A percentile compares a stretch with the other conserved stretches of the same genome.
Conservation (phyloP, 306 rosid species). For the Mimosa bimucronata region DNA sequence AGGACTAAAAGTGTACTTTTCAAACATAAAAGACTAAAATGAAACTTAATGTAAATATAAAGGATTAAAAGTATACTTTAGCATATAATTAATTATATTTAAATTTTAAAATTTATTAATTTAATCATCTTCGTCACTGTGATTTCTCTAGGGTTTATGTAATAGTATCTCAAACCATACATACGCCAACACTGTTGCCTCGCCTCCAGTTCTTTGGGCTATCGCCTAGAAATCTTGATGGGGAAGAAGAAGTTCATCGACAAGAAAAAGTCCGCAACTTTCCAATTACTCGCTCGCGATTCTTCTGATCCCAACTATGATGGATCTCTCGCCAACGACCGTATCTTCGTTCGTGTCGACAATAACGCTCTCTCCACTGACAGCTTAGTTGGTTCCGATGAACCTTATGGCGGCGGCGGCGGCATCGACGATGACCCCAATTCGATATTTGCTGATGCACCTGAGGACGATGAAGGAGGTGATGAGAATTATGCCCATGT, state of each 20-base stretch:
- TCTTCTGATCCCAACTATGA: conserved; percentile 72
- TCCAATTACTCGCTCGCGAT: conserved; percentile 78
- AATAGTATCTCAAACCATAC: too few relatives aligned
- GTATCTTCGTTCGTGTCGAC: conserved; percentile 81
- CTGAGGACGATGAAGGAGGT: conserved; percentile 47
- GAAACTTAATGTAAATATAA: too few relatives aligned
- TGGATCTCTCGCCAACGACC: conserved; percentile 61
- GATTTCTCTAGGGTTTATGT: too few relatives aligned
- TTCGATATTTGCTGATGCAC: conserved; percentile 66
- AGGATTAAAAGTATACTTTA: too few relatives aligned
- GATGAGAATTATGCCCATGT: conserved; percentile 28
- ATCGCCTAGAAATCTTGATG: neutral
- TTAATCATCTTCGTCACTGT: too few relatives aligned
- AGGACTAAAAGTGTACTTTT: too few relatives aligned
- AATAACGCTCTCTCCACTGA: conserved; percentile 51
- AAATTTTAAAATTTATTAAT: too few relatives aligned
- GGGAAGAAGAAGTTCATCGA: conserved; percentile 74
- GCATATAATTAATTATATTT: too few relatives aligned
- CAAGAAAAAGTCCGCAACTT: conserved; percentile 74
- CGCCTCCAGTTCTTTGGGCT: neutral
- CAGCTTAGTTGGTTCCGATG: conserved; percentile 34
- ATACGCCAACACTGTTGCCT: neutral
- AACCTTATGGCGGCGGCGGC: conserved; percentile 19
- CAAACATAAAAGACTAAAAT: too few relatives aligned
- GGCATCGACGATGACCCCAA: conserved; percentile 28